phyloP scores from a whole-genome alignment of 495 filamentous ascomycete genomes.

The Penicillium goetzii region DNA sequence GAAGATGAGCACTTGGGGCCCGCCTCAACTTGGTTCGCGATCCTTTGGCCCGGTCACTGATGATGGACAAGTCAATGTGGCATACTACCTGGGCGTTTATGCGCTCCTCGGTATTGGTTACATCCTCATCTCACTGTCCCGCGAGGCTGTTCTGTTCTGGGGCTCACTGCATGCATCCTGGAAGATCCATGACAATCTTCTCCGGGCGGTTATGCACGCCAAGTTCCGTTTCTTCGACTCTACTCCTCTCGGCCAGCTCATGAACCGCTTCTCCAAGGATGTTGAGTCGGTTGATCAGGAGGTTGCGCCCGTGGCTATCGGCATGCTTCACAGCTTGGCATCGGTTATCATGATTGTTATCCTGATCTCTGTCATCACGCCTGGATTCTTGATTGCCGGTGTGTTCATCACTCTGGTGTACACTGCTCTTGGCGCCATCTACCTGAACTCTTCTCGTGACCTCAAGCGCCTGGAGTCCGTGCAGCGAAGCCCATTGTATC shows the following conservation, averaged over 20 bases:
- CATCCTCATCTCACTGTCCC: slow-evolving; percentile 71
- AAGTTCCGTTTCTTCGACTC: slow-evolving; percentile 98
- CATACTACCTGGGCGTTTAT: slow-evolving; percentile 84
- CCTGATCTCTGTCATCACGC: slow-evolving; percentile 90
- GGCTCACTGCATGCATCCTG: slow-evolving; percentile 88
- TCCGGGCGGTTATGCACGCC: slow-evolving; percentile 80
- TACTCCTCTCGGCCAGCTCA: slow-evolving; percentile 93
- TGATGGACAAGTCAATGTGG: slow-evolving; percentile 67
- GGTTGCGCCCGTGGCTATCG: slow-evolving; percentile 86
- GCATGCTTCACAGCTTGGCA: slow-evolving; percentile 67
- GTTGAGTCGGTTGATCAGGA: slow-evolving; percentile 95
- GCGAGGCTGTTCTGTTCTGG: slow-evolving; percentile 88
- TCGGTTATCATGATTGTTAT: slow-evolving; percentile 86
- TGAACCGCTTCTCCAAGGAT: slow-evolving; percentile 99
- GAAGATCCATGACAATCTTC: slow-evolving; percentile 78
- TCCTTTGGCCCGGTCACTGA: slow-evolving; percentile 20
- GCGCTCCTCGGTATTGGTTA: slow-evolving; percentile 76
- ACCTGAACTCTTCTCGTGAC: slow-evolving; percentile 87
- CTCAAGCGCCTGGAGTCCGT: slow-evolving; percentile 95
- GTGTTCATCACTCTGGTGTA: slow-evolving; percentile 86
- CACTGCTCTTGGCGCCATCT: slow-evolving; percentile 80
- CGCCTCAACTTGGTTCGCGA: slow-evolving; percentile 35
- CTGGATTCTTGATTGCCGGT: slow-evolving; percentile 86
- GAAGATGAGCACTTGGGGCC: slow-evolving; percentile 35
- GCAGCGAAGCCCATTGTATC: slow-evolving; percentile 92